These are phyloP conservation scores for Paxillus rubicundulus DNA, from an alignment of 768 basidiomycete genomes.

Conservation along the genomic window DNA sequence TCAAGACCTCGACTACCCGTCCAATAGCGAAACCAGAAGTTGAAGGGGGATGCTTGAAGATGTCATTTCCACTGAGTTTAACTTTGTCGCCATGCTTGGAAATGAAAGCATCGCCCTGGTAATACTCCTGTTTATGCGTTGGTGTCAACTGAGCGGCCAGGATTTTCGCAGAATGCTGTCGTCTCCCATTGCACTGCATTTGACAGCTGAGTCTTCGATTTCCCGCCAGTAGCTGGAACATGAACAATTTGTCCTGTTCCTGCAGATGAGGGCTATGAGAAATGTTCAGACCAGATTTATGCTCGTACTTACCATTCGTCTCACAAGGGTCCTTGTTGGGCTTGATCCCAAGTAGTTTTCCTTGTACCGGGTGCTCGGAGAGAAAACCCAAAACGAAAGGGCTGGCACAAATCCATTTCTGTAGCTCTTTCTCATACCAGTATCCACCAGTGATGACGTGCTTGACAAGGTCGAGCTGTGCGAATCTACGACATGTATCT, in stretches of 20 bases:
- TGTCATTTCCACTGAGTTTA: not conserved
- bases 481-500: too few relatives aligned
- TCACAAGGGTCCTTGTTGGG: not conserved
- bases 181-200: not conserved
- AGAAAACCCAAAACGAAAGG: not conserved
- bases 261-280: not conserved
- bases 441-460: too few relatives aligned
- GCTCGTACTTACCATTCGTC: not conserved
- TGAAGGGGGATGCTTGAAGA: not conserved
- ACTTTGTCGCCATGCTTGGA: not conserved
- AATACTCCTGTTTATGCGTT: too few relatives aligned
- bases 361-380: conserved; percentile 1
- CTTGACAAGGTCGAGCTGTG: too few relatives aligned
- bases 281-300: not conserved
- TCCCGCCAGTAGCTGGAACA: not conserved
- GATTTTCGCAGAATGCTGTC: not conserved
- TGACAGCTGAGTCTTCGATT: not conserved
- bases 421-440: too few relatives aligned
- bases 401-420: too few relatives aligned
- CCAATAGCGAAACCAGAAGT: not conserved
- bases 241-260: too few relatives aligned
- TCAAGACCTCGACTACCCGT: conserved; percentile 1
- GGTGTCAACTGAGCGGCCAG: not conserved
- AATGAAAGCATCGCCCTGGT: too few relatives aligned
- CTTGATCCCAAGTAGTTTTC: not conserved